Conservation (phyloP, 495 filamentous ascomycete species). For the Haplographium delicatum region DNA sequence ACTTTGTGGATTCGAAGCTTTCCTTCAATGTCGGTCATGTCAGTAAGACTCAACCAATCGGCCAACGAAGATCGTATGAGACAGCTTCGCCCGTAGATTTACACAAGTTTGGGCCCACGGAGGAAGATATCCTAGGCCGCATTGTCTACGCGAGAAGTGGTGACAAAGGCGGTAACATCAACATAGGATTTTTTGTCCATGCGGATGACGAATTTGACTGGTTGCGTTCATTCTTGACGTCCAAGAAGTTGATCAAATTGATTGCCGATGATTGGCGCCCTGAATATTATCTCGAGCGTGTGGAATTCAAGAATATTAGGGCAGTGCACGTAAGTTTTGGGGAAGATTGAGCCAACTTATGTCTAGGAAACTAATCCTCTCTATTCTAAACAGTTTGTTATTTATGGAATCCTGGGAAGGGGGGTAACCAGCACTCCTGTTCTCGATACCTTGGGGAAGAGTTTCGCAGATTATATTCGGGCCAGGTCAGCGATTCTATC, state of each 20-base stretch:
- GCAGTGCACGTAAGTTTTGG: too few species aligned
- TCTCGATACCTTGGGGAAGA: constrained; percentile 29
- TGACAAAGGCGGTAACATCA: constrained; percentile 33
- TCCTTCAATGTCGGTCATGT: too few species aligned
- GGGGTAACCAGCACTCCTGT: constrained; percentile 26
- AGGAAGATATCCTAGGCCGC: constrained; percentile 13
- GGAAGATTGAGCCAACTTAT: too few species aligned
- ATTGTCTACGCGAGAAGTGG: constrained; percentile 30
- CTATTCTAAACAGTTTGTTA: too few species aligned
- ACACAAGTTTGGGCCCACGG: not conserved
- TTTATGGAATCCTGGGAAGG: constrained; percentile 27
- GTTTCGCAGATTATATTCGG: constrained; percentile 29
- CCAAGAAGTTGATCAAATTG: constrained; percentile 23
- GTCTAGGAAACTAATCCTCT: too few species aligned
- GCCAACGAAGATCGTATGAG: not conserved
- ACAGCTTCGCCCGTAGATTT: not conserved
- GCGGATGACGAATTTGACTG: constrained; percentile 28
- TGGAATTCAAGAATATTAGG: constrained; percentile 26
- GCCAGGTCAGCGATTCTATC: too few species aligned
- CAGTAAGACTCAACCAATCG: not conserved
- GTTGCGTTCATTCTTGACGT: constrained; percentile 27
- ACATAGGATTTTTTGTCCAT: constrained; percentile 30
- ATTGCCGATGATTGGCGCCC: constrained; percentile 26
- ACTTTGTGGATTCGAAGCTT: too few species aligned
- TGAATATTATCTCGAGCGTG: constrained; percentile 26